A percentile compares a stretch with the other conserved stretches of the same genome.
These are phyloP conservation scores for Canavalia gladiata DNA, from an alignment of 306 rosid genomes.

Conservation along the genomic window DNA sequence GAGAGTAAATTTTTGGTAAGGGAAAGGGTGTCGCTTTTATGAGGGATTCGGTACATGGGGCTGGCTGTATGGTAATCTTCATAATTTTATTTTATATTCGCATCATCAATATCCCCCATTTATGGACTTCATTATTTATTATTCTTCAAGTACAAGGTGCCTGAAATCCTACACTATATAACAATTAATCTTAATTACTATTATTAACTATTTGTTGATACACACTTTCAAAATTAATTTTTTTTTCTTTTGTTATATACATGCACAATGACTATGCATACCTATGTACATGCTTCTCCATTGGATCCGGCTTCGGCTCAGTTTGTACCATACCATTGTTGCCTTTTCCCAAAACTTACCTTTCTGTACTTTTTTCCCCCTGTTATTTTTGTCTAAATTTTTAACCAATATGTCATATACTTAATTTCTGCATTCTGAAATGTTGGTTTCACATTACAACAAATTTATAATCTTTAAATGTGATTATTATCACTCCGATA, in stretches of 20 bases:
- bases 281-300: not conserved
- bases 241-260: no score
- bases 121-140: no score
- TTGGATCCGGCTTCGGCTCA: not conserved
- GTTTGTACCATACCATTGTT: not conserved
- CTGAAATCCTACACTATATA: no score
- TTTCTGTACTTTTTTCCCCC: not conserved
- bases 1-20: constrained; percentile 27
- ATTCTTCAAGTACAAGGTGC: no score
- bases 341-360: not conserved
- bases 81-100: not conserved
- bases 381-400: not conserved
- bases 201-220: no score
- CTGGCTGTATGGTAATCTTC: not conserved
- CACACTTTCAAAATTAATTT: no score
- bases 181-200: no score
- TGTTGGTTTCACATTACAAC: not conserved
- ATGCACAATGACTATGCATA: no score
- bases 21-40: constrained; percentile 11
- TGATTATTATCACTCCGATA: no score
- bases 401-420: not conserved
- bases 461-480: no score
- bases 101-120: no score
- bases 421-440: not conserved
- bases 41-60: not conserved